These are phyloP conservation scores for Candida parachauliodes DNA, from an alignment of 805 yeast genomes.

Conservation along the genomic window DNA sequence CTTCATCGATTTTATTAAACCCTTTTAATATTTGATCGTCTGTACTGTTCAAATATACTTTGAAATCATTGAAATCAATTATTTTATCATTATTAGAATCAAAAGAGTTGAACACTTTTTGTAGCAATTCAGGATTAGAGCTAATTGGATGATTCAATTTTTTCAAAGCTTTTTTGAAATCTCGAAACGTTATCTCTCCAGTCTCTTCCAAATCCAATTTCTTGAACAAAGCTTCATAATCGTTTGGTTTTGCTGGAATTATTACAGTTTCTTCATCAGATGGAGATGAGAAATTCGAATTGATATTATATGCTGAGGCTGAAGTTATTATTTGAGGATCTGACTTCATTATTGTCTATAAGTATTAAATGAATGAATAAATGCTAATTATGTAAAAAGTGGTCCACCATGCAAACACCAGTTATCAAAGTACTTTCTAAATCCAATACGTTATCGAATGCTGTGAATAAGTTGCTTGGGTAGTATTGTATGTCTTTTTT, in stretches of 20 bases:
- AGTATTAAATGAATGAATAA: too few relatives aligned
- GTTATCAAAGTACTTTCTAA: too few relatives aligned
- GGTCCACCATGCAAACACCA: too few relatives aligned
- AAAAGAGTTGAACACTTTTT: constrained; percentile 53
- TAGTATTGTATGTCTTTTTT: too few relatives aligned
- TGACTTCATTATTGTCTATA: not conserved
- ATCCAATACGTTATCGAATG: too few relatives aligned
- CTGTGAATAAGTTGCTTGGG: too few relatives aligned
- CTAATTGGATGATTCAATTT: constrained; percentile 61
- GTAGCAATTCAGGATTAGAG: constrained; percentile 55
- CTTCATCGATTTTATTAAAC: constrained; percentile 63
- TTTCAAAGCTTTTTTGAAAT: constrained; percentile 45
- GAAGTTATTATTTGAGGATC: constrained; percentile 2
- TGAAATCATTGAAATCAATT: constrained; percentile 65
- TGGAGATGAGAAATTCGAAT: not conserved
- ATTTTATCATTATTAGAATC: constrained; percentile 54
- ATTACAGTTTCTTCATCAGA: not conserved
- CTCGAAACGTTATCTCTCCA: constrained; percentile 49
- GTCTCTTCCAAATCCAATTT: constrained; percentile 34
- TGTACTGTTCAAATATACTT: constrained; percentile 58
- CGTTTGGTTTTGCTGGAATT: constrained; percentile 17
- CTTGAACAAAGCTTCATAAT: constrained; percentile 31
- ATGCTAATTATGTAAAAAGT: too few relatives aligned
- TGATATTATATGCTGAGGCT: constrained; percentile 3
- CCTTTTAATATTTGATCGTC: constrained; percentile 70